These are phyloP conservation scores for Asterophora lycoperdoides DNA, from an alignment of 768 basidiomycete genomes.

Conservation along the genomic window DNA sequence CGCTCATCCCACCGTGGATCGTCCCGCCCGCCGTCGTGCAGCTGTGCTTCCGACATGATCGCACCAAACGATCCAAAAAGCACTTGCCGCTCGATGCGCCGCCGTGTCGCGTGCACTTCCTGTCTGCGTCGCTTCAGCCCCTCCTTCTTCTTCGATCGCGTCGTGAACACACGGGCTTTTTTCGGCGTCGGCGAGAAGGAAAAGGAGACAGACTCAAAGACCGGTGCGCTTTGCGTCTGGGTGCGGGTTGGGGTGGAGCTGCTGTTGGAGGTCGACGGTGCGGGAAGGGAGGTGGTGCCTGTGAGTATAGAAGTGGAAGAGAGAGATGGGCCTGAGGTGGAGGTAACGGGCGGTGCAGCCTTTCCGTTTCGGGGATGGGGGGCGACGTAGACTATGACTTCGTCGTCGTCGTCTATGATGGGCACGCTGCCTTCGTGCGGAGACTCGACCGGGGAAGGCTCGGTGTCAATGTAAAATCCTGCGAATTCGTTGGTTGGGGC, in stretches of 20 bases:
- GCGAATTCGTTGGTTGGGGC: constrained; percentile 1
- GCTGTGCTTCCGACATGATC: constrained; percentile 47
- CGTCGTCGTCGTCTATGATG: constrained; percentile 48
- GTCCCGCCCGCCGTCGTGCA: constrained; percentile 33
- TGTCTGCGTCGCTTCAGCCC: constrained; percentile 19
- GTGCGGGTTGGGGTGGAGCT: not conserved
- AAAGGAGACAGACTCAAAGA: constrained; percentile 32
- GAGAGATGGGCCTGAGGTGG: constrained; percentile 6
- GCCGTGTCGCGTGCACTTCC: constrained; percentile 21
- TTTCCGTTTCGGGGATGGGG: constrained; percentile 54
- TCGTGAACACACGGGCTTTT: constrained; percentile 28
- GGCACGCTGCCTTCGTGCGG: constrained; percentile 11
- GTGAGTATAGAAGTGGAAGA: constrained; percentile 23
- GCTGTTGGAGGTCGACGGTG: not conserved
- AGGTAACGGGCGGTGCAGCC: constrained; percentile 5
- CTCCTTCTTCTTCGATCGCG: constrained; percentile 19
- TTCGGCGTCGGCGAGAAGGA: constrained; percentile 27
- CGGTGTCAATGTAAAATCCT: constrained; percentile 39
- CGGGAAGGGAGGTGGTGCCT: constrained; percentile 16
- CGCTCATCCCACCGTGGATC: constrained; percentile 45
- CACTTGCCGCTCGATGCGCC: constrained; percentile 21
- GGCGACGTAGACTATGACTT: constrained; percentile 73
- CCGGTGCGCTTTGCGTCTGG: constrained; percentile 7
- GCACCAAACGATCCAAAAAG: constrained; percentile 51
- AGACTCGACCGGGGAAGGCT: constrained; percentile 22